Evolutionary conservation across 495 filamentous ascomycete species (phyloP).

Genomic region (Durotheca rogersii): DNA sequence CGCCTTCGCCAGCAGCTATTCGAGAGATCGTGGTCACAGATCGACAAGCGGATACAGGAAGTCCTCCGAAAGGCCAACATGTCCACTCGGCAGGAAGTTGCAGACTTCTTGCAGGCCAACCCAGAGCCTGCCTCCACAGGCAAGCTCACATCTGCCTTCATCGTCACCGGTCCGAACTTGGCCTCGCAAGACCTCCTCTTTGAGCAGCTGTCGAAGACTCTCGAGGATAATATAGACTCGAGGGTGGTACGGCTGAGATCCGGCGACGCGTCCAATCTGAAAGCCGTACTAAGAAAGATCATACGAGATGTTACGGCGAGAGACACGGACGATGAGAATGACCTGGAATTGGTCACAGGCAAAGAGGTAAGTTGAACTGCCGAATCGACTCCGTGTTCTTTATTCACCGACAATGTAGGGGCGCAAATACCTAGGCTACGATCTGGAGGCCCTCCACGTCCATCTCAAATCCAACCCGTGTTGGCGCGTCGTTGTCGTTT

Average conservation of each 20-base stretch:
- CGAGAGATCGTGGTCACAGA: slow-evolving; percentile 63
- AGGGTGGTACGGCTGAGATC: slow-evolving; percentile 72
- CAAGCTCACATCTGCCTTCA: slow-evolving; percentile 73
- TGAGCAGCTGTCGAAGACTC: slow-evolving; percentile 60
- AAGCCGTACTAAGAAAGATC: slow-evolving; percentile 77
- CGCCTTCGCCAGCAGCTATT: slow-evolving; percentile 62
- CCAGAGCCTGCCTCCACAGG: slow-evolving; percentile 39
- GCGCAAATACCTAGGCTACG: slow-evolving; percentile 81
- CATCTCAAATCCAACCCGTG: slow-evolving; percentile 56
- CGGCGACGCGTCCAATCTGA: slow-evolving; percentile 77
- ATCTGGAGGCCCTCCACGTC: slow-evolving; percentile 76
- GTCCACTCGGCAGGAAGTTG: slow-evolving; percentile 61
- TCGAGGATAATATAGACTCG: slow-evolving; percentile 49
- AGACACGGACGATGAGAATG: slow-evolving; percentile 51
- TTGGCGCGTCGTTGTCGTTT: slow-evolving; percentile 68
- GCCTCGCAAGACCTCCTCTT: slow-evolving; percentile 75
- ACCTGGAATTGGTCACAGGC: slow-evolving; percentile 45
- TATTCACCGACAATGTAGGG: slow-evolving; percentile 46
- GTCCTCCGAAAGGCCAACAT: slow-evolving; percentile 66
- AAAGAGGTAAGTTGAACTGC: slow-evolving; percentile 50
- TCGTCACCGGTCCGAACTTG: slow-evolving; percentile 85
- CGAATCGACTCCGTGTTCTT: neutral
- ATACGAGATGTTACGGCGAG: slow-evolving; percentile 62
- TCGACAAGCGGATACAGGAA: slow-evolving; percentile 62
- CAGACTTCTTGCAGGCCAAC: slow-evolving; percentile 61